Percentiles rank a stretch among this genome's conserved stretches.
phyloP scores from a whole-genome alignment of 1,139 yeast species.

The Suhomyces bolitotheri region DNA sequence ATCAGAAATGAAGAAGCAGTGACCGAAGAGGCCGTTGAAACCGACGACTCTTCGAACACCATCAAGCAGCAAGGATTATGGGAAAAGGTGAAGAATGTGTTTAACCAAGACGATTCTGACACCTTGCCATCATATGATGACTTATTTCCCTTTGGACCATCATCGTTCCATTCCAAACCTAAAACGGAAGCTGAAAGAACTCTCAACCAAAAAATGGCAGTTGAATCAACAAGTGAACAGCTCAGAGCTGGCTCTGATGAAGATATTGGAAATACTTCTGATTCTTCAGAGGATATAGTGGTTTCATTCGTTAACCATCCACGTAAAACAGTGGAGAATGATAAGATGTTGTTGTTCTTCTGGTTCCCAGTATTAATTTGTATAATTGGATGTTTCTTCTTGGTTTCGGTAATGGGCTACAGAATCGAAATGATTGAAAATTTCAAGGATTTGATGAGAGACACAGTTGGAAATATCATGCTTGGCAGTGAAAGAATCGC shows the following conservation, averaged over 20 bases:
- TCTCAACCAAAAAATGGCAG: conserved; percentile 22
- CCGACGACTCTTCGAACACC: conserved; percentile 12
- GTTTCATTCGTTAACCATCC: conserved; percentile 57
- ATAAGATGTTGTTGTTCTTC: conserved; percentile 82
- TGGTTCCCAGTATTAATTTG: conserved; percentile 75
- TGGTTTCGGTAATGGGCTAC: conserved; percentile 54
- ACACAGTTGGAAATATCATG: conserved; percentile 59
- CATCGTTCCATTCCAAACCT: conserved; percentile 31
- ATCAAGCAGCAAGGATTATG: conserved; percentile 43
- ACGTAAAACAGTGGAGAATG: conserved; percentile 71
- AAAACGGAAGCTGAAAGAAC: conserved; percentile 38
- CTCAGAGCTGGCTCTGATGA: conserved; percentile 20
- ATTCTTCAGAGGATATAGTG: conserved; percentile 54
- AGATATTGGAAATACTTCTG: conserved; percentile 40
- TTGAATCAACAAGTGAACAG: conserved; percentile 7
- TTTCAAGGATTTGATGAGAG: conserved; percentile 51
- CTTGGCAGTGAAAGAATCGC: conserved; percentile 71
- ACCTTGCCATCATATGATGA: conserved; percentile 80
- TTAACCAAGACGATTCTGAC: conserved; percentile 44
- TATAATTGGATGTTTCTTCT: conserved; percentile 52
- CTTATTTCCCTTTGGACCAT: conserved; percentile 66
- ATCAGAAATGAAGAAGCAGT: not conserved
- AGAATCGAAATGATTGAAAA: conserved; percentile 40
- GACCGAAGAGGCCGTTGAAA: conserved; percentile 3
- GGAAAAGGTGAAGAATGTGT: conserved; percentile 64